Base-by-base conservation (phyloP, 306 rosid genomes). In the Fragaria ananassa region DNA sequence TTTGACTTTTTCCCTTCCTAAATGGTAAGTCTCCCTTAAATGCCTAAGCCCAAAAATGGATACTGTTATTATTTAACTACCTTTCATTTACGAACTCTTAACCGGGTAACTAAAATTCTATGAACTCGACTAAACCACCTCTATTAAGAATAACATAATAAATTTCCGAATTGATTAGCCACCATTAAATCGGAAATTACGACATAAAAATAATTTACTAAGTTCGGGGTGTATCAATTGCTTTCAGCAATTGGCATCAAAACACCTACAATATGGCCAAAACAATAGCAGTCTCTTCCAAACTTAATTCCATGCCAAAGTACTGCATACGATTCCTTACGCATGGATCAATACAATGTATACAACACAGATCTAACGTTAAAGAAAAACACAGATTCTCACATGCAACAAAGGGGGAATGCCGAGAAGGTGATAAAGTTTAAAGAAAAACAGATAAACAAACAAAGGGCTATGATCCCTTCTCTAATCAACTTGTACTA, bases 401-500 rank as follows among this genome's bases (percentile, higher is more conserved):
- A 42, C 68, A 57, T 8, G 77, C 47, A 72, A 37, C 4, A 23
- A 39, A 5, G 41, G 19, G 18, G 41, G 17, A 9, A 18, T 0
- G 53, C 53, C 53, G 53, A 0, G 53, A 47, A 47, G 18, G 62
- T 19, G 53, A 19, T 47, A 21, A 46, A 67, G 8, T 46, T 42
- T 17, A 14, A 72, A 72, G 54, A 12, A 31, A n/a, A 57, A 70
- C 74, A 47, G 19, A 60, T 19, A 53, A 53, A 80, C 18, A 23
- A 58, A 61, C 54, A 67, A 71, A 57, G 19, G 60, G 74, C 74
- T 61, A 41, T 31, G 13, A 18, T 51, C 64, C 71, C 64, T 56
- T 76, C 69, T 19, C 72, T 68, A 74, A 50, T 74, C n/a, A 41
- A 68, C 74, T 79, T 37, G 46, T 45, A 72, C 60, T 65, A 65